phyloP scores from a whole-genome alignment of 257 asterid species.

The Plantago elongata region DNA sequence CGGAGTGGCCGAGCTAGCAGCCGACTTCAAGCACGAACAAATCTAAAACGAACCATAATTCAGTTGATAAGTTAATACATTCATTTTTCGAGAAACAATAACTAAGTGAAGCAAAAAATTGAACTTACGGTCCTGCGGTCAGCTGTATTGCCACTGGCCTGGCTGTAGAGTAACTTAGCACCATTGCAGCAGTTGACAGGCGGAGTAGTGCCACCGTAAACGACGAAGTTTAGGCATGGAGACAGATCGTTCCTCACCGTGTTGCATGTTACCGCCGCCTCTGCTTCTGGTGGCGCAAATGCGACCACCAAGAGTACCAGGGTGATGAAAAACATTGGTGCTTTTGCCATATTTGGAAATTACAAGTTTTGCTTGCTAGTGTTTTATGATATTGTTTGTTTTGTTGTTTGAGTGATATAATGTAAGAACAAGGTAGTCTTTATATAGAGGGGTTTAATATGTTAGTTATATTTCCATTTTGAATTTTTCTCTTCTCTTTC shows the following conservation, averaged over 20 bases:
- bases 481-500: too few species aligned
- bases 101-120: slow-evolving; percentile 25
- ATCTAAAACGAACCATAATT: background rate
- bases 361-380: too few species aligned
- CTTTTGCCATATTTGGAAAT: too few species aligned
- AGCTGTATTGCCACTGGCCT: slow-evolving; percentile 25
- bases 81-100: too few species aligned
- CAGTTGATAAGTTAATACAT: too few species aligned
- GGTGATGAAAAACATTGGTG: too few species aligned
- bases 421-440: too few species aligned
- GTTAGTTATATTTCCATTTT: too few species aligned
- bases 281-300: slow-evolving; percentile 23
- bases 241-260: slow-evolving; percentile 24
- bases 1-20: slow-evolving; percentile 23
- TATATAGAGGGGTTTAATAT: too few species aligned
- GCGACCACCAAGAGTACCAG: slow-evolving; percentile 20
- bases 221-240: slow-evolving; percentile 41
- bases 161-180: slow-evolving; percentile 24
- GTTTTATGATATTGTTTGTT: too few species aligned
- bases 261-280: slow-evolving; percentile 38
- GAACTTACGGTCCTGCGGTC: slow-evolving; percentile 51
- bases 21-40: slow-evolving; percentile 49
- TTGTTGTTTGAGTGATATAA: too few species aligned
- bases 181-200: slow-evolving; percentile 39
- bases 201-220: slow-evolving; percentile 25